Conservation (phyloP, 2,329 filamentous ascomycete genomes). For the Phymatotrichopsis omnivora region DNA sequence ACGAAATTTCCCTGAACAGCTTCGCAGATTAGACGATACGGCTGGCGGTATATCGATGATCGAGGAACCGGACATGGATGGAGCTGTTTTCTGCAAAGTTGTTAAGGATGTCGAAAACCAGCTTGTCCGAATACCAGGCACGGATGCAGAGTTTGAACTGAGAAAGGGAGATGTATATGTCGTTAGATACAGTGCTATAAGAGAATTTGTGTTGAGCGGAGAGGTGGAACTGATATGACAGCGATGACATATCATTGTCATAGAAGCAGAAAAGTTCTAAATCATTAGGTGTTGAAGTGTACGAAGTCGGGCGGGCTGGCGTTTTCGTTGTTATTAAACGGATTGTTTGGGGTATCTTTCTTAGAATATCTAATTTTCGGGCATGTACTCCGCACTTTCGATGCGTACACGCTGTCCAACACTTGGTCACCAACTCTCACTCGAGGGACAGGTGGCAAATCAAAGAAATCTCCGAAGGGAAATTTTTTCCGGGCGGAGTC, state of each 20-base stretch:
- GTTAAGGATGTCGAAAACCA: slow-evolving; percentile 43
- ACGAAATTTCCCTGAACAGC: slow-evolving; percentile 61
- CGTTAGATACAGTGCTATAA: slow-evolving; percentile 33
- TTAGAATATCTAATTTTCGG: no score
- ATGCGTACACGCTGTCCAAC: no score
- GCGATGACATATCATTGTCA: slow-evolving; percentile 3
- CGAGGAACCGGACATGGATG: slow-evolving; percentile 70
- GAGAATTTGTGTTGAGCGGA: slow-evolving; percentile 32
- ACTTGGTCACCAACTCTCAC: no score
- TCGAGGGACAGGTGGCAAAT: no score
- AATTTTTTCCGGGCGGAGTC: no score
- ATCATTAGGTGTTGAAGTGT: no score
- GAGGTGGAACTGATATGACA: slow-evolving; percentile 34
- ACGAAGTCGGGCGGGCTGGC: no score
- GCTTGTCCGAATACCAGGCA: slow-evolving; percentile 30
- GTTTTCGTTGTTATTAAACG: no score
- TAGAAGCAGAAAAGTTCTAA: no score
- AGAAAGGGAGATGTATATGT: slow-evolving; percentile 33
- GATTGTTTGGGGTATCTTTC: no score
- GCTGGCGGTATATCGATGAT: slow-evolving; percentile 88
- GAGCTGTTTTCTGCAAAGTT: slow-evolving; percentile 73
- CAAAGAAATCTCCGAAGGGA: no score
- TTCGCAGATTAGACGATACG: slow-evolving; percentile 84
- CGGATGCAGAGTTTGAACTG: slow-evolving; percentile 31
- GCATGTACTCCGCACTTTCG: no score